These are phyloP conservation scores for Ballota nigra DNA, from an alignment of 257 asterid species.

Conservation along the genomic window DNA sequence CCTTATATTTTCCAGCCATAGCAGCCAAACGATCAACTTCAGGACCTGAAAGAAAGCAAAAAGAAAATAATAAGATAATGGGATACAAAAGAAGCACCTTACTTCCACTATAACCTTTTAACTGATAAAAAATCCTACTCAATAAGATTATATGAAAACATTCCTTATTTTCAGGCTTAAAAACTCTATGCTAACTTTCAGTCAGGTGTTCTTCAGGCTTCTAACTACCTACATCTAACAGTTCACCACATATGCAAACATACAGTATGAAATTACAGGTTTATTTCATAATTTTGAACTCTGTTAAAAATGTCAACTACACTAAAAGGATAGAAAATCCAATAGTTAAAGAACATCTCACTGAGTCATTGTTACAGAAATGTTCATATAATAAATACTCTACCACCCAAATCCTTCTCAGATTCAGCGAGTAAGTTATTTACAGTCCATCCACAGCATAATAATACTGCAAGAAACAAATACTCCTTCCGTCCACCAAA, in stretches of 20 bases:
- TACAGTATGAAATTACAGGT: not conserved
- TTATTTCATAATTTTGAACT: not conserved
- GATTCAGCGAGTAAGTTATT: not conserved
- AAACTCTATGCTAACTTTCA: not conserved
- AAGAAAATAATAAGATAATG: not conserved
- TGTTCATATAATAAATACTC: not conserved
- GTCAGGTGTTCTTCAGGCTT: not conserved
- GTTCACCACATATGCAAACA: not conserved
- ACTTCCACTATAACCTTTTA: not conserved
- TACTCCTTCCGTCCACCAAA: no score
- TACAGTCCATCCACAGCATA: not conserved
- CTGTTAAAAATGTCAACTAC: not conserved
- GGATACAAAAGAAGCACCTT: not conserved
- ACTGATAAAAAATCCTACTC: not conserved
- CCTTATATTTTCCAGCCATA: constrained; percentile 94
- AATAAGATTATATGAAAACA: not conserved
- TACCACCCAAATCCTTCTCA: not conserved
- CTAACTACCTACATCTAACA: not conserved
- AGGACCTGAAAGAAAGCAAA: constrained; percentile 54
- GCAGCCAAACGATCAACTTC: constrained; percentile 93
- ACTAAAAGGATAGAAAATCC: not conserved
- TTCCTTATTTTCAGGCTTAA: not conserved
- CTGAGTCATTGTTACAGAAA: not conserved
- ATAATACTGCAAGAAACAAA: not conserved
- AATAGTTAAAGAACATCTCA: not conserved